These are phyloP conservation scores for Dendrobium nobile DNA, from an alignment of 106 monocot genomes.

Conservation along the genomic window DNA sequence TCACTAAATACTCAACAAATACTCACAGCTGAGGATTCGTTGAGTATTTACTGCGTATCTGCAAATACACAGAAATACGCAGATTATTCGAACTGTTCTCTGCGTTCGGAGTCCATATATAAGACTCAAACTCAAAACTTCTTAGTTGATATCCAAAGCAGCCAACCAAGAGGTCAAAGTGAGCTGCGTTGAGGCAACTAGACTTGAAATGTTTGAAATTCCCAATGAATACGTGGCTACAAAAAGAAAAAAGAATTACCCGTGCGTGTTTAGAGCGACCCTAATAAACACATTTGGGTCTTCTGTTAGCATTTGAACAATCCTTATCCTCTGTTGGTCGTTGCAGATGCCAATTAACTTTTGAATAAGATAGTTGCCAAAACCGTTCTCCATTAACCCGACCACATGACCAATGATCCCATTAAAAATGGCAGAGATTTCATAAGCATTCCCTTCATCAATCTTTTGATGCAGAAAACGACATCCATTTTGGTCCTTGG, in stretches of 20 bases:
- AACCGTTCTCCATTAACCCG: constrained; percentile 68
- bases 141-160: too few relatives aligned
- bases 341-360: constrained; percentile 60
- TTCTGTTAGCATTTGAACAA: constrained; percentile 41
- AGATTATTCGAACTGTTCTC: too few relatives aligned
- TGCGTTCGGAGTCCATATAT: too few relatives aligned
- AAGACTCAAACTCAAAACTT: too few relatives aligned
- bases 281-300: constrained; percentile 31
- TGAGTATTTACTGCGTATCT: too few relatives aligned
- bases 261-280: constrained; percentile 50
- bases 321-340: constrained; percentile 46
- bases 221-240: too few relatives aligned
- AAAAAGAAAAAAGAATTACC: constrained; percentile 28
- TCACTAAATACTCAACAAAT: too few relatives aligned
- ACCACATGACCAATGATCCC: constrained; percentile 46
- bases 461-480: constrained; percentile 58
- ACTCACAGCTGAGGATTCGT: too few relatives aligned
- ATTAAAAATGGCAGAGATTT: constrained; percentile 50
- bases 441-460: constrained; percentile 41
- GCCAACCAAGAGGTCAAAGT: too few relatives aligned
- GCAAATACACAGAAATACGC: too few relatives aligned
- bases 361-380: constrained; percentile 88
- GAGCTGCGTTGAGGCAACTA: too few relatives aligned
- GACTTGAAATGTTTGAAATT: too few relatives aligned
- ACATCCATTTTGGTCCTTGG: constrained; percentile 69